Conservation (phyloP, 2,329 filamentous ascomycete genomes). For the Raffaelea arxii region DNA sequence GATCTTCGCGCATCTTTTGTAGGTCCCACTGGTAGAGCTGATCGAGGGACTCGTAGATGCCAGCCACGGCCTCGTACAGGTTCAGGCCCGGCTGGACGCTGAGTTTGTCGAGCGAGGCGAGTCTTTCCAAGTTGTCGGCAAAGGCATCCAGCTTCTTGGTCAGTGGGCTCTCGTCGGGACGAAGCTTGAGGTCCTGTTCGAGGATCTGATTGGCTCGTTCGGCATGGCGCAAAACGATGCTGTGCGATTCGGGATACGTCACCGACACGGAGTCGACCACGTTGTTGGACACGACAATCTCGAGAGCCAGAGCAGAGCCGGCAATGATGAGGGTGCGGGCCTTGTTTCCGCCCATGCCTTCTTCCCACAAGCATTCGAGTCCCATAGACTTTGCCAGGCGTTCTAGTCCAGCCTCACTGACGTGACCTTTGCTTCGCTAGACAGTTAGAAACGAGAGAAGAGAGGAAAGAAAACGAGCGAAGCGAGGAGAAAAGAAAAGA, state of each 20-base stretch:
- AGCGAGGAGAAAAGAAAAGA: no score
- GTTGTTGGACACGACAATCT: slow-evolving; percentile 52
- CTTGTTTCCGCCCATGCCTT: slow-evolving; percentile 36
- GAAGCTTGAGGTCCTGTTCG: slow-evolving; percentile 51
- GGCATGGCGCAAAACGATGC: slow-evolving; percentile 49
- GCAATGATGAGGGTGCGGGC: slow-evolving; percentile 50
- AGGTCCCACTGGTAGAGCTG: slow-evolving; percentile 65
- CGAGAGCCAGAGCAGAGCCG: slow-evolving; percentile 49
- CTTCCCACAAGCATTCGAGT: slow-evolving; percentile 54
- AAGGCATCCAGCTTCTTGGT: slow-evolving; percentile 65
- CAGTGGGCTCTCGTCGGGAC: slow-evolving; percentile 50
- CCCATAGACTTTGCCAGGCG: slow-evolving; percentile 58
- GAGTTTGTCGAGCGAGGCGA: slow-evolving; percentile 62
- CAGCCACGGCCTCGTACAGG: slow-evolving; percentile 67
- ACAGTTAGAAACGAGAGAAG: slow-evolving; percentile 1
- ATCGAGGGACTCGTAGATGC: slow-evolving; percentile 60
- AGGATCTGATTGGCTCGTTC: slow-evolving; percentile 57
- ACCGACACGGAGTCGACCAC: slow-evolving; percentile 54
- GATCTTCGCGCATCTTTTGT: slow-evolving; percentile 42
- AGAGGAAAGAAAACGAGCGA: no score
- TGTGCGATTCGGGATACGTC: slow-evolving; percentile 49
- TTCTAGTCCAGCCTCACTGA: slow-evolving; percentile 68
- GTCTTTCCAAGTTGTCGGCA: slow-evolving; percentile 57
- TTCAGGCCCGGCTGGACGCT: slow-evolving; percentile 60
- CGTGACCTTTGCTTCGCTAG: slow-evolving; percentile 43